Conservation (phyloP, 768 basidiomycete genomes). For the Mycena vulgaris region DNA sequence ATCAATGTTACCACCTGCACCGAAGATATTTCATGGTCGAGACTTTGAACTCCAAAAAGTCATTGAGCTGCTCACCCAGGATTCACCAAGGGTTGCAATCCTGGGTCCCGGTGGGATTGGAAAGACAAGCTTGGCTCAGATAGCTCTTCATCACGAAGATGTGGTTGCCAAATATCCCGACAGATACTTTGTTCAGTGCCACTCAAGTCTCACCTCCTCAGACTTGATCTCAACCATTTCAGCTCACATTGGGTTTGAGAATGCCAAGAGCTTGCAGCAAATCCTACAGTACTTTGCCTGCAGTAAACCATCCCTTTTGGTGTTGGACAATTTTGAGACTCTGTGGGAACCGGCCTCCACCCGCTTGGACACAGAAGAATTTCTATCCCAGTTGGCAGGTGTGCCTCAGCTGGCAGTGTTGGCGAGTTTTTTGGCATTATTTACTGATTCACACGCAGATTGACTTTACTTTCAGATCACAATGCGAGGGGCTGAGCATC, state of each 20-base stretch:
- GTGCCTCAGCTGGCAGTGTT: not conserved
- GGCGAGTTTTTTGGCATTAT: not conserved
- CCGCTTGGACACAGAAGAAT: not conserved
- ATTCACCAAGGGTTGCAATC: too few species aligned
- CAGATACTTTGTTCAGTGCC: slow-evolving; percentile 1
- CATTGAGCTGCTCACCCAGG: too few species aligned
- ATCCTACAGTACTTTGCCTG: not conserved
- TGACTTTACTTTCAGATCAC: not conserved
- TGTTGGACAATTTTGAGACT: too few species aligned
- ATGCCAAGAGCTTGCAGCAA: not conserved
- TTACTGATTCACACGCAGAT: not conserved
- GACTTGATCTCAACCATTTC: slow-evolving; percentile 1
- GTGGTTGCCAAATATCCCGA: slow-evolving; percentile 1
- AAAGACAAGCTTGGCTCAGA: too few species aligned
- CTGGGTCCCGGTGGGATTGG: too few species aligned
- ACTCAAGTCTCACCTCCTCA: slow-evolving; percentile 3
- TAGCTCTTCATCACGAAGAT: not conserved
- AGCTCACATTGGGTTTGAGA: too few species aligned
- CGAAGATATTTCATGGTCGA: too few species aligned
- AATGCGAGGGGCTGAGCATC: too few species aligned
- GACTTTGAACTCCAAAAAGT: too few species aligned
- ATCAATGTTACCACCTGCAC: not conserved
- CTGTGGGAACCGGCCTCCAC: not conserved
- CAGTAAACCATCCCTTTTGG: not conserved
- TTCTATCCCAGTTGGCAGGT: slow-evolving; percentile 1